Conservation (phyloP, 768 basidiomycete genomes). For the Mycena floridula region DNA sequence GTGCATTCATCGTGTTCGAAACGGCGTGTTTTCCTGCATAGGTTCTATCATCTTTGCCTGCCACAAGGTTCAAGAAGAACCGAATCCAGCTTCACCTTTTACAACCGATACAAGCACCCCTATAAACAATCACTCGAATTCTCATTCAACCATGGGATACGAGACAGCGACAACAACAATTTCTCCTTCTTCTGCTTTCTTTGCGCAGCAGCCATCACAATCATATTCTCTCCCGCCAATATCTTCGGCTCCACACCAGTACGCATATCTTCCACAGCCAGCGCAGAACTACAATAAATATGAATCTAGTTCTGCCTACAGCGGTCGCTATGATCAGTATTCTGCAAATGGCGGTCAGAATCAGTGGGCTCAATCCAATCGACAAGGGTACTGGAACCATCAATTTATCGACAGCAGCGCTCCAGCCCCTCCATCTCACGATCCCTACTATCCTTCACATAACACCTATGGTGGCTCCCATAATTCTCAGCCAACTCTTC, state of each 20-base stretch:
- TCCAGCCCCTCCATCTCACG: slow-evolving; percentile 2
- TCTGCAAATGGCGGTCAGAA: background rate
- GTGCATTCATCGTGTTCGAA: background rate
- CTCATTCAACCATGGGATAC: slow-evolving; percentile 3
- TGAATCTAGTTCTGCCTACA: no score
- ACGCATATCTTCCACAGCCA: background rate
- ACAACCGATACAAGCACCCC: slow-evolving; percentile 1
- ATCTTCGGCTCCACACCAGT: slow-evolving; percentile 6
- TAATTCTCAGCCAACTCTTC: background rate
- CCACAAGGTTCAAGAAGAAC: slow-evolving; percentile 8
- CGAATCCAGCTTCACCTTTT: slow-evolving; percentile 1
- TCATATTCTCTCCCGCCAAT: slow-evolving; percentile 8
- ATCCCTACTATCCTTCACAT: slow-evolving; percentile 3
- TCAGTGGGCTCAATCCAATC: slow-evolving; percentile 4
- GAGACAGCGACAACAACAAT: slow-evolving; percentile 11
- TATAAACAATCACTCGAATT: background rate
- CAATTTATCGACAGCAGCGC: slow-evolving; percentile 1
- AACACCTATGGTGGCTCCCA: no score
- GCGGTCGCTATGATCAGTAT: background rate
- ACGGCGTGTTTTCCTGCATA: slow-evolving; percentile 1
- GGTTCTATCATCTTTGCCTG: slow-evolving; percentile 9
- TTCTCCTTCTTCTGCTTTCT: slow-evolving; percentile 5
- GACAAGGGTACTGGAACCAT: slow-evolving; percentile 15
- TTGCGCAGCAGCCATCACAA: background rate
- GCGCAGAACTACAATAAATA: background rate